Evolutionary conservation across 129 eudicot species (phyloP), one percentile per base, ranked within the genome.

Genomic region (Helichrysum umbraculigerum): DNA sequence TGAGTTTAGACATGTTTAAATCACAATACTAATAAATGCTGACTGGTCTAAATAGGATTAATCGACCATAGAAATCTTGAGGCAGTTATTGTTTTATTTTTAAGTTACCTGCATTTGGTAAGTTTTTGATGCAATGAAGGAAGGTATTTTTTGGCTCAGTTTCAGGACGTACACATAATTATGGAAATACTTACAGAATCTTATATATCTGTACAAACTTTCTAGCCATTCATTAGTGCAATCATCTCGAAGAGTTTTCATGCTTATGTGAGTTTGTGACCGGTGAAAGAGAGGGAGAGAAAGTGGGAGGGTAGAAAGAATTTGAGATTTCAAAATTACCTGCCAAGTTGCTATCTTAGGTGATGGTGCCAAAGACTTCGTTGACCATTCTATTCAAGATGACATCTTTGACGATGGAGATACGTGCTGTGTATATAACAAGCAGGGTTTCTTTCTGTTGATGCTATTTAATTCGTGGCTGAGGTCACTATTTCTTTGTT

Each of bases 1-100:
- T 39, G 70, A 62, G 19, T 62, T 61, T 74, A 63, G 10, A 11
- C 5, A 15, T 74, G 63, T 44, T 42, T 25, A 25, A 25, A 25
- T 25, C 44, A 29, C 30, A 8, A 30, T 34, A 17, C 29, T 44
- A 17, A 29, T 74, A 62, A 62, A 61, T 28, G 41, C 1, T 7
- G 78, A 37, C 41, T 39, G 71, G 71, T 61, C 32, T 60, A 25
- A 61, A 25, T 6, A 41, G 78, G 78, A 25, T 28, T 44, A 65
- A 66, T 19, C 11, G 68, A 34, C 70, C 44, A 39, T 17, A 60
- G 57, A 65, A 33, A 41, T 21, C 21, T 60, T 59, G 39, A 58
- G 68, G 37, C 57, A 16, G 58, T 73, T 1, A 15, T 15, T 60
- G 37, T 5, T 37, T 22, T 33, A 30, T 59, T 35, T 4, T 9